Percentiles rank a stretch among this genome's conserved stretches.
These are phyloP conservation scores for Hypoxylon cercidicola DNA, from an alignment of 495 filamentous ascomycete species.

Conservation along the genomic window DNA sequence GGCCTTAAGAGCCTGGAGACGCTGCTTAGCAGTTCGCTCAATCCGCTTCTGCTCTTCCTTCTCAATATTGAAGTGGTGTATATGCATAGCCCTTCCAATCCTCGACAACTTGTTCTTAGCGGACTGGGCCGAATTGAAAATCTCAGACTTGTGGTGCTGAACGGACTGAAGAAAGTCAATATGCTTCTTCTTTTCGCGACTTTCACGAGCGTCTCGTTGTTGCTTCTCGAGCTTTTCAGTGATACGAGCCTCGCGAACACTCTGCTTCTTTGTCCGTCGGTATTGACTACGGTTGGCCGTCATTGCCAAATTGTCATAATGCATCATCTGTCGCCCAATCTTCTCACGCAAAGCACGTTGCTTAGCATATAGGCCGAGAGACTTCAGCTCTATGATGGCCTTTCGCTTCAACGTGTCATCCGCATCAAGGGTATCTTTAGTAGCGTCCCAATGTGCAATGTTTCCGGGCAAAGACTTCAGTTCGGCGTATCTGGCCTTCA, in stretches of 20 bases:
- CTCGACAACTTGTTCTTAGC: slow-evolving; percentile 76
- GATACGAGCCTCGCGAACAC: slow-evolving; percentile 92
- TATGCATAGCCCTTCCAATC: slow-evolving; percentile 84
- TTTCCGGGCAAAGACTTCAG: slow-evolving; percentile 84
- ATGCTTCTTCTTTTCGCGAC: slow-evolving; percentile 95
- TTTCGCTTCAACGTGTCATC: slow-evolving; percentile 89
- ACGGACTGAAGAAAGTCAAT: slow-evolving; percentile 81
- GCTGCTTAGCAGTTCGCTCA: slow-evolving; percentile 96
- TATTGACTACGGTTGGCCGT: slow-evolving; percentile 90
- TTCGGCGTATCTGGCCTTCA: slow-evolving; percentile 82
- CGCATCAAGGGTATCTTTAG: slow-evolving; percentile 72
- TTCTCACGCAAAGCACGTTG: slow-evolving; percentile 86
- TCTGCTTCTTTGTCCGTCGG: slow-evolving; percentile 95
- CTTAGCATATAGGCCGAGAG: slow-evolving; percentile 81
- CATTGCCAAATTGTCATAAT: slow-evolving; percentile 94
- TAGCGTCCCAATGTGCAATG: slow-evolving; percentile 83
- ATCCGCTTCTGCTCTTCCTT: slow-evolving; percentile 98
- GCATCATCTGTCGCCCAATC: slow-evolving; percentile 87
- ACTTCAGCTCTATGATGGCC: slow-evolving; percentile 92
- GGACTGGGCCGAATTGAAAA: slow-evolving; percentile 47
- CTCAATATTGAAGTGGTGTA: slow-evolving; percentile 93
- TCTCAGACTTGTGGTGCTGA: slow-evolving; percentile 66
- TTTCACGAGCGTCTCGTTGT: slow-evolving; percentile 93
- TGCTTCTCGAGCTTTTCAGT: slow-evolving; percentile 99
- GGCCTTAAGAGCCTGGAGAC: slow-evolving; percentile 97